Evolutionary conservation across 176 grass and related monocot genomes (phyloP), one percentile per base, ranked within the genome.

Genomic region (Eragrostis nindensis): DNA sequence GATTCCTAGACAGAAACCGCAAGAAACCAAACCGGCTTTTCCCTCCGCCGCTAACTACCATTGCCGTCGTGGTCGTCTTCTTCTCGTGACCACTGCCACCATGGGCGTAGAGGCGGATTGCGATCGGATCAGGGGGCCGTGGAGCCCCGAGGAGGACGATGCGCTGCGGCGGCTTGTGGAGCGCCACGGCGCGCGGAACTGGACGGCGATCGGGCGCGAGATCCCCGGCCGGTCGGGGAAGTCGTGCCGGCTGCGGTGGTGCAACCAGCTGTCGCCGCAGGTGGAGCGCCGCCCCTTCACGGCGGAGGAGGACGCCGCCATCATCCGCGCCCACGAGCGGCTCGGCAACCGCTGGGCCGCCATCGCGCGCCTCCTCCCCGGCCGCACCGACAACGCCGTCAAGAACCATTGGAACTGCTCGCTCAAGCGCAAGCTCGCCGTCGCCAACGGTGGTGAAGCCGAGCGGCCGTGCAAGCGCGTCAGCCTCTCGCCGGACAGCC

Each of bases 381-480:
- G 97, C 0, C 97, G 97, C 76, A 99, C 97, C 29, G 97, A 99
- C 82, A 99, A 99, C 87, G 93, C 97, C 74, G 94, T 99, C 24
- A 99, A 99, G 87, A 99, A 99, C 78, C 97, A 99, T 71, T 99
- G 97, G 93, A 99, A 99, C 73, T 99, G 93, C 66, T 94, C 97
- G 13, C 93, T 99, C 42, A 98, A 98, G 90, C 90, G 95, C 13
- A 89, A 88, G 92, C 82, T 91, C 71, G 59, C 22, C 21, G 15
- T 1, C 0, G 8, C 16, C 27, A 8, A 1, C 26, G 8, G n/a
- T 1, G 71, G 24, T 1, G 47, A 2, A 7, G 38, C 1, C 30
- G 30, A 76, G 24, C 67, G 85, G 46, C 81, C 92, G 1, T 32
- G 71, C 47, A 81, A 94, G 88, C 81, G 95, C 5, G 11, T 14